Evolutionary conservation across 164 flowering plant genomes (phyloP).

Genomic region (Houttuynia cordata): DNA sequence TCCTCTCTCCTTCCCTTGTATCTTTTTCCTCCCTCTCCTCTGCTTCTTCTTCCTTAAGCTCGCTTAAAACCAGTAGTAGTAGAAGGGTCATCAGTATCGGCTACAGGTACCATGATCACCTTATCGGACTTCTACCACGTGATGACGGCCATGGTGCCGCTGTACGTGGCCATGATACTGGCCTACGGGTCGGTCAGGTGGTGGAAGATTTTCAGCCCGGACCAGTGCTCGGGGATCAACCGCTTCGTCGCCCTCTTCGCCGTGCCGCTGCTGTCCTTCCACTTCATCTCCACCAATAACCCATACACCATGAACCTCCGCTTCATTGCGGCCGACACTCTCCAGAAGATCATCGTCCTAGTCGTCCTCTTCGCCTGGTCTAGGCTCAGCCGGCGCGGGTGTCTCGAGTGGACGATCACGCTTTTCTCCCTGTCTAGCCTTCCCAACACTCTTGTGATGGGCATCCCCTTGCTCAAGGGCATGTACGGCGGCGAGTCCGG

Average conservation of each 20-base stretch:
- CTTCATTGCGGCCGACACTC: constrained; percentile 87
- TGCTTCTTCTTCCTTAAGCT: neutral
- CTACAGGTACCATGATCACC: constrained; percentile 43
- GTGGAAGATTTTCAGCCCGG: constrained; percentile 92
- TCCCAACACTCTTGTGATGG: constrained; percentile 94
- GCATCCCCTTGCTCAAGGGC: constrained; percentile 78
- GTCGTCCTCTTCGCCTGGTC: constrained; percentile 41
- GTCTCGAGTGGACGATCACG: constrained; percentile 74
- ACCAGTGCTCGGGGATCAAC: constrained; percentile 94
- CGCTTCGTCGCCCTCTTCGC: constrained; percentile 91
- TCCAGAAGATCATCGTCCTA: constrained; percentile 67
- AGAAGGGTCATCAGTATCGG: neutral
- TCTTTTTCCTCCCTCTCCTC: neutral
- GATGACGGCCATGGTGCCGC: constrained; percentile 92
- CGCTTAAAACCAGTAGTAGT: neutral
- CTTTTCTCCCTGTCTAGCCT: constrained; percentile 78
- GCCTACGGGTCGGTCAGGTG: constrained; percentile 95
- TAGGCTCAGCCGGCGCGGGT: constrained; percentile 39
- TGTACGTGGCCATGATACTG: constrained; percentile 87
- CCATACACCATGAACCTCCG: constrained; percentile 73
- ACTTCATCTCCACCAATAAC: constrained; percentile 69
- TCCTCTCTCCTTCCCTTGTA: neutral
- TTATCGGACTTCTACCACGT: constrained; percentile 77
- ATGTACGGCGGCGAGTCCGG: constrained; percentile 79
- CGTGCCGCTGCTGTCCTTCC: constrained; percentile 88